Base-by-base conservation (phyloP, 129 eudicot genomes). In the Artemisia annua region DNA sequence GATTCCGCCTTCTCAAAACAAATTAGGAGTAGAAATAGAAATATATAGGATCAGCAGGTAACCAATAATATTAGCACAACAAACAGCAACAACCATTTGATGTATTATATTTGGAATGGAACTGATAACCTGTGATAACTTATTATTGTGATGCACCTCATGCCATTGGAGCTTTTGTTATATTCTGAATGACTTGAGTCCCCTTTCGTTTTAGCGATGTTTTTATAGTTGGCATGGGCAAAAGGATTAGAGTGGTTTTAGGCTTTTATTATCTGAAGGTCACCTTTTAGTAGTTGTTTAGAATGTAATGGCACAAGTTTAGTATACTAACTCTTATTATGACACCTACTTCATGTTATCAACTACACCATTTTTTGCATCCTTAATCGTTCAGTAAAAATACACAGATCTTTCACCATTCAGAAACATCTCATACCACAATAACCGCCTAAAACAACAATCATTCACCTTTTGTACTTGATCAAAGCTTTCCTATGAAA, bases 321-420 rank as follows among this genome's bases (percentile, higher is more conserved):
- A 63, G 50, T 14, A 28, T 14, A 63, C 68, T 17, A 63, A 63
- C 68, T 63, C 68, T 63, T 6, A 14, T 52, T 13, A 35, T 32
- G 48, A 11, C 13, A 63, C 68, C 68, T 12, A 32, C 68, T 73
- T 61, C 77, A 71, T 69, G 50, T 69, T 52, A 69, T 71, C 75
- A 56, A 69, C 74, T 54, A 52, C 77, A 53, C 67, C 71, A 62
- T 63, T 8, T 63, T 68, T 78, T 63, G 54, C 57, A 46, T 43
- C 70, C 71, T 19, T 4, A 16, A 2, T 7, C 22, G 48, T 18
- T 35, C 48, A 48, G 48, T 72, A 72, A 74, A 74, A 74, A 78
- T 57, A 57, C 71, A 59, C 83, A 68, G 50, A 30, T 64, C 35
- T 66, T 57, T 18, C 17, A 50, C 56, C 70, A 15, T 56, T 66